phyloP scores from a whole-genome alignment of 2,329 filamentous ascomycete species.

The Ascochyta koolunga region DNA sequence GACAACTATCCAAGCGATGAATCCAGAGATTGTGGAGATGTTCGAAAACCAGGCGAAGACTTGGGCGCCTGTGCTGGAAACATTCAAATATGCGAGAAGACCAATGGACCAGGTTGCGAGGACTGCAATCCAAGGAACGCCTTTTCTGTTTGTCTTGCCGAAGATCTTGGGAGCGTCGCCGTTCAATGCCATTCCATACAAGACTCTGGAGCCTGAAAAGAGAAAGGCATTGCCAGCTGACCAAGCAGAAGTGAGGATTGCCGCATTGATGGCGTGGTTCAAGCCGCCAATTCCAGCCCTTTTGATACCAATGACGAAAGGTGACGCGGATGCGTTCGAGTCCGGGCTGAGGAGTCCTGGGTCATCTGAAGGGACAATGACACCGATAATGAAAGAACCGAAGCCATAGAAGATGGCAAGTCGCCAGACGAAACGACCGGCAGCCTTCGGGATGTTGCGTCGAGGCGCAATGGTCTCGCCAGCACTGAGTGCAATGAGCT shows the following conservation, averaged over 20 bases:
- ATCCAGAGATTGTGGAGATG: constrained; percentile 65
- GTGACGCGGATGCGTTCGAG: constrained; percentile 44
- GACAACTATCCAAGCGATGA: constrained; percentile 62
- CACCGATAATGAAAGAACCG: constrained; percentile 62
- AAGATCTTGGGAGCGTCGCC: constrained; percentile 60
- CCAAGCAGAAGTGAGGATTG: constrained; percentile 75
- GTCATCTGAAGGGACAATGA: constrained; percentile 64
- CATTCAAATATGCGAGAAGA: constrained; percentile 57
- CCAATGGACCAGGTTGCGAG: constrained; percentile 50
- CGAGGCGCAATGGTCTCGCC: constrained; percentile 45
- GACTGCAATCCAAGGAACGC: constrained; percentile 51
- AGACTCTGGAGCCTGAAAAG: constrained; percentile 58
- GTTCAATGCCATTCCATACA: constrained; percentile 57
- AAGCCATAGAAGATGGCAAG: constrained; percentile 62
- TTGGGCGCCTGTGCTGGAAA: constrained; percentile 52
- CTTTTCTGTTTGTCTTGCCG: constrained; percentile 52
- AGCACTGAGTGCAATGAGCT: constrained; percentile 43
- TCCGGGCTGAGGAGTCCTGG: constrained; percentile 48
- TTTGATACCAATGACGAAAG: constrained; percentile 69
- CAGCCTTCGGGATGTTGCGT: constrained; percentile 59
- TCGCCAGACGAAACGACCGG: constrained; percentile 59
- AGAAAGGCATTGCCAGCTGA: constrained; percentile 73
- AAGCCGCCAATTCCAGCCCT: constrained; percentile 71
- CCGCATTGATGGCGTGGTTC: constrained; percentile 75
- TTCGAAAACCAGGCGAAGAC: constrained; percentile 74